phyloP scores from a whole-genome alignment of 306 rosid genomes.

The Adenanthera pavonina region DNA sequence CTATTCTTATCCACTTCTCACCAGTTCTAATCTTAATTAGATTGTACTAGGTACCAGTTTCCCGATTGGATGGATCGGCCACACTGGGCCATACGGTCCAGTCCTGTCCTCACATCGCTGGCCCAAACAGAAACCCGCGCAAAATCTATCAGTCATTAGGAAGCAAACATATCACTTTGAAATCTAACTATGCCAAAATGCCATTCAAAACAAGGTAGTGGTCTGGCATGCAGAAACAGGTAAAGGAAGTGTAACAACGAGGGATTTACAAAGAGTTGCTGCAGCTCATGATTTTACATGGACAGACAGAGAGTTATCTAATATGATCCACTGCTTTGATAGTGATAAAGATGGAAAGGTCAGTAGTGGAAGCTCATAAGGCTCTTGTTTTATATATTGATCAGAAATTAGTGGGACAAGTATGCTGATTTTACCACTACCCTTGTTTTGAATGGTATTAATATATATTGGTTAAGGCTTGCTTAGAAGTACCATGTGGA shows the following conservation, averaged over 20 bases:
- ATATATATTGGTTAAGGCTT: not conserved
- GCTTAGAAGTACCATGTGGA: not conserved
- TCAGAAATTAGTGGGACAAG: not conserved
- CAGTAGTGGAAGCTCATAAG: conserved; percentile 22
- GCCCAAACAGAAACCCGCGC: not conserved
- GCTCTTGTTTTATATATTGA: not conserved
- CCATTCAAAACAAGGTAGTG: no score
- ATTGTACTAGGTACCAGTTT: not conserved
- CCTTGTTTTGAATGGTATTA: conserved; percentile 1
- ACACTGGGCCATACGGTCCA: no score
- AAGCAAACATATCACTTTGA: not conserved
- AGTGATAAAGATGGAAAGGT: conserved; percentile 83
- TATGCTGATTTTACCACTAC: not conserved
- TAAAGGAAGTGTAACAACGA: conserved; percentile 60
- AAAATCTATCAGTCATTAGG: not conserved
- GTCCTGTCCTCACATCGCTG: not conserved
- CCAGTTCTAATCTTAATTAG: no score
- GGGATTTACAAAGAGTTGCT: conserved; percentile 75
- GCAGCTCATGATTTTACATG: conserved; percentile 78
- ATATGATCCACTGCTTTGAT: conserved; percentile 86
- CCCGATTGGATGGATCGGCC: no score
- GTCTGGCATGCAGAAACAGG: conserved; percentile 63
- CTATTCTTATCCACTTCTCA: no score
- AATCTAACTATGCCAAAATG: conserved; percentile 43
- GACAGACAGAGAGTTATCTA: conserved; percentile 70